A percentile compares a stretch with the other conserved stretches of the same genome.
phyloP scores from a whole-genome alignment of 2,329 filamentous ascomycete species.

The Fusarium mexicanum region DNA sequence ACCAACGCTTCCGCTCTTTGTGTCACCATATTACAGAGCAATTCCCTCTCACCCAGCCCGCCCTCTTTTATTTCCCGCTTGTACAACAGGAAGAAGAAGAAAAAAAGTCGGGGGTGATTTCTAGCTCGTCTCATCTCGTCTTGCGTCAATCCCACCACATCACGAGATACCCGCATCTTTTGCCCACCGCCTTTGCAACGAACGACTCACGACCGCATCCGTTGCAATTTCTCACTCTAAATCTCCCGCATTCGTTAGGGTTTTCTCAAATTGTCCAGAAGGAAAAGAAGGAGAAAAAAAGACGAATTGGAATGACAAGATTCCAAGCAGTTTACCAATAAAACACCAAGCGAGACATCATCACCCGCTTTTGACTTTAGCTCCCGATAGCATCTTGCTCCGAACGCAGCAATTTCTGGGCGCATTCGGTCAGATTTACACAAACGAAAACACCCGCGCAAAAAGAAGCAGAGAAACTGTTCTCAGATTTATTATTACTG shows the following conservation, averaged over 20 bases:
- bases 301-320: conserved; percentile 1
- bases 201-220: conserved; percentile 23
- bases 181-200: conserved; percentile 31
- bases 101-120: neutral
- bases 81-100: neutral
- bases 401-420: conserved; percentile 10
- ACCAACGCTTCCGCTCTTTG: conserved; percentile 5
- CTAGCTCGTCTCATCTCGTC: neutral
- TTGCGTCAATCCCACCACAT: conserved; percentile 10
- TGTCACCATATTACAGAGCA: conserved; percentile 4
- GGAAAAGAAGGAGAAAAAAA: conserved; percentile 26
- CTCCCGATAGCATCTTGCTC: conserved; percentile 1
- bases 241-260: neutral
- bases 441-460: conserved; percentile 15
- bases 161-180: conserved; percentile 29
- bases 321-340: conserved; percentile 6
- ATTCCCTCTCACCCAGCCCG: neutral
- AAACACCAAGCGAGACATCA: conserved; percentile 23
- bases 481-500: conserved; percentile 4
- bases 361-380: conserved; percentile 4
- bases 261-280: neutral
- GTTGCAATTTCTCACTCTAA: neutral
- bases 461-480: neutral
- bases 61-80: neutral
- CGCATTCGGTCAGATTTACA: conserved; percentile 11